These are phyloP conservation scores for Salvia miltiorrhiza DNA, from an alignment of 257 asterid genomes.

Conservation along the genomic window DNA sequence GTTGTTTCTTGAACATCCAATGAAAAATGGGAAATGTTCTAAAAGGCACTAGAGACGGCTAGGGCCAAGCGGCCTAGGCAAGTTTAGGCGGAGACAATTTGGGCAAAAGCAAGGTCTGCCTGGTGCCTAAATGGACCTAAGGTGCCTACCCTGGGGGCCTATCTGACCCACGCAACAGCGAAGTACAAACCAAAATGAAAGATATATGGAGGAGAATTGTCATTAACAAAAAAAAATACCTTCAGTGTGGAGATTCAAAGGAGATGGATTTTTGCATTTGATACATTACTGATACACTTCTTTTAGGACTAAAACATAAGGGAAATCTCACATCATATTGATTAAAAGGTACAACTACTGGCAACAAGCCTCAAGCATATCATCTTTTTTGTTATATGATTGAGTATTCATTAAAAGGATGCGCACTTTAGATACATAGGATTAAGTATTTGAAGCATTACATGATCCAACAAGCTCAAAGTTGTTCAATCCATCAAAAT, in stretches of 20 bases:
- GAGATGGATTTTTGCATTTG: background rate
- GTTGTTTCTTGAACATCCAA: background rate
- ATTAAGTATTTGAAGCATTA: too few species aligned
- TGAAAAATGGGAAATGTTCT: background rate
- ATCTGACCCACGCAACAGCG: background rate
- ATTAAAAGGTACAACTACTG: slow-evolving; percentile 10
- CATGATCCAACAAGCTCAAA: too few species aligned
- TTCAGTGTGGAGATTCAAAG: background rate
- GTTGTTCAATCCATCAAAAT: too few species aligned
- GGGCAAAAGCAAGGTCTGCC: background rate
- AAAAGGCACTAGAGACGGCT: background rate
- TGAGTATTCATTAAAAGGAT: background rate
- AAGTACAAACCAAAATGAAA: background rate
- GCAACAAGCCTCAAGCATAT: background rate
- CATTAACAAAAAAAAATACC: background rate
- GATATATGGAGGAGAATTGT: background rate
- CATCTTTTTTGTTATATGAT: background rate
- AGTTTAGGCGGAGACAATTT: background rate
- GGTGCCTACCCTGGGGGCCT: background rate
- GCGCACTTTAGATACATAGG: too few species aligned
- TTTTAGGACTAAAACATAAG: background rate
- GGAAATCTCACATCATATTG: background rate
- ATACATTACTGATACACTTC: background rate
- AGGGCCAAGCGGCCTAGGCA: background rate
- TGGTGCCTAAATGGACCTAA: background rate